Conservation (phyloP, 768 basidiomycete species). For the Kwoniella bestiolae region DNA sequence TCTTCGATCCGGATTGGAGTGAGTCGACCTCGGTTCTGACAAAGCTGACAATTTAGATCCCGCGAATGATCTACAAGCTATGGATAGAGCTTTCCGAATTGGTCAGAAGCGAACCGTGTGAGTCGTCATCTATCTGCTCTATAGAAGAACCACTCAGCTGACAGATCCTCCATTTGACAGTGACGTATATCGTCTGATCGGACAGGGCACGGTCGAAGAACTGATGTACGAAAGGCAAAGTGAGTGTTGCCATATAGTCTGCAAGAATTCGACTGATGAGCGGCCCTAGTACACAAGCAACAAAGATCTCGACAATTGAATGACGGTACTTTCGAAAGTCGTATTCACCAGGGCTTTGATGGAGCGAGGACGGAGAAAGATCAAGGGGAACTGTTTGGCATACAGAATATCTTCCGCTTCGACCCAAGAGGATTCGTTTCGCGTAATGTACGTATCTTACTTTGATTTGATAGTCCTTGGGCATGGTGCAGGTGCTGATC, state of each 20-base stretch:
- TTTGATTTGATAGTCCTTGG: background rate
- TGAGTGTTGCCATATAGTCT: slow-evolving; percentile 16
- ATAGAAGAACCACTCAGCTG: background rate
- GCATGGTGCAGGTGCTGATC: slow-evolving; percentile 4
- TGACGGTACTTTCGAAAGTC: slow-evolving; percentile 50
- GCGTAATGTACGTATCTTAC: slow-evolving; percentile 32
- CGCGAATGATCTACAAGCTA: slow-evolving; percentile 79
- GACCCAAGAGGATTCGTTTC: slow-evolving; percentile 48
- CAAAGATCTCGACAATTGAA: slow-evolving; percentile 47
- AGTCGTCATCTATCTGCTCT: slow-evolving; percentile 1
- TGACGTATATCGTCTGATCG: slow-evolving; percentile 55
- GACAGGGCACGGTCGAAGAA: slow-evolving; percentile 54
- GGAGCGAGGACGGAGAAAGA: slow-evolving; percentile 38
- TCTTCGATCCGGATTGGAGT: slow-evolving; percentile 98
- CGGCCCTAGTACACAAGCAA: slow-evolving; percentile 44
- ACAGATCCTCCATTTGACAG: slow-evolving; percentile 21
- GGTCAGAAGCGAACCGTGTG: slow-evolving; percentile 55
- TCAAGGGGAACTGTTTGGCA: slow-evolving; percentile 53
- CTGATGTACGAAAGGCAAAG: slow-evolving; percentile 55
- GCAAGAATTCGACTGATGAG: background rate
- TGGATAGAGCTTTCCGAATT: slow-evolving; percentile 57
- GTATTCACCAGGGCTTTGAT: slow-evolving; percentile 50
- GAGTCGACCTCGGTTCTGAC: slow-evolving; percentile 51
- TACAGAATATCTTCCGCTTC: slow-evolving; percentile 55
- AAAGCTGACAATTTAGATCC: slow-evolving; percentile 66